These are phyloP conservation scores for Phellopilus nigrolimitatus DNA, from an alignment of 1,284 basidiomycete species.

Conservation along the genomic window DNA sequence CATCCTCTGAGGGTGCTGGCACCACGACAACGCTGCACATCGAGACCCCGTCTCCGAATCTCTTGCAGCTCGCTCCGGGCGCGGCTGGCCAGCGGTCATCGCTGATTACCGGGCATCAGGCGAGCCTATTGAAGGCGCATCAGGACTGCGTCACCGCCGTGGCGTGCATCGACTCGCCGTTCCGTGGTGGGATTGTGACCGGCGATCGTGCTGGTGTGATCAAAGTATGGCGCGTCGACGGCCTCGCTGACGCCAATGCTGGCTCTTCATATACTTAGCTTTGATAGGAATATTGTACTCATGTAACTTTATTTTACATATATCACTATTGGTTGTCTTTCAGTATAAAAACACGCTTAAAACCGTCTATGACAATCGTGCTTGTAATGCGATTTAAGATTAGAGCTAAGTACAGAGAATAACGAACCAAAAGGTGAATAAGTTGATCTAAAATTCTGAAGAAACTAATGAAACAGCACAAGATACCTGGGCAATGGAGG, in stretches of 20 bases:
- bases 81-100: conserved; percentile 71
- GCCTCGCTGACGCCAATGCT: conserved; percentile 32
- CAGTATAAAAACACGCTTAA: no score
- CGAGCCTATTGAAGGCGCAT: conserved; percentile 71
- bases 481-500: neutral
- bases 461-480: neutral
- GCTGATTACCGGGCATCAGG: conserved; percentile 74
- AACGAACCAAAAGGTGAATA: no score
- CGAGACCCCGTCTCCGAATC: conserved; percentile 72
- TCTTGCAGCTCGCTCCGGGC: no score
- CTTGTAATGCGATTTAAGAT: no score
- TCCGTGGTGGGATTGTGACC: conserved; percentile 81
- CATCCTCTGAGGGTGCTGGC: no score
- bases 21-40: conserved; percentile 36
- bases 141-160: conserved; percentile 82
- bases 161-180: conserved; percentile 80
- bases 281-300: no score
- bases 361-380: no score
- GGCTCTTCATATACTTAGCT: conserved; percentile 3
- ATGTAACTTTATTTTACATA: no score
- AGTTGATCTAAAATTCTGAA: no score
- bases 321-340: no score
- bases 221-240: conserved; percentile 78
- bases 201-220: conserved; percentile 78
- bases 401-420: no score